phyloP scores from a whole-genome alignment of 176 grass and related monocot species.

The Coix lacrymajobi region DNA sequence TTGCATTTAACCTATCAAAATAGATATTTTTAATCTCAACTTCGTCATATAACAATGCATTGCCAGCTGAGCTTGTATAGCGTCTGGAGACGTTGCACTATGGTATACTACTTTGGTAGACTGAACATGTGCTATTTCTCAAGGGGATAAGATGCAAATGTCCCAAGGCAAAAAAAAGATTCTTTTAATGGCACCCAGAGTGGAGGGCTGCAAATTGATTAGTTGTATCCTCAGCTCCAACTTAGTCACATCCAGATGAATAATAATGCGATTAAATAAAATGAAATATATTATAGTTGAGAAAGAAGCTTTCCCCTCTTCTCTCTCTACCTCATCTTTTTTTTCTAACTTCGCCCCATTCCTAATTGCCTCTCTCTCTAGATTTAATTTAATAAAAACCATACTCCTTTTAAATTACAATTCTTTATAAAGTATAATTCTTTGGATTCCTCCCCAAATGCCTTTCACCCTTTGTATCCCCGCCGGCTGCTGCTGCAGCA shows the following conservation, averaged over 20 bases:
- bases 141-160: slow-evolving; percentile 35
- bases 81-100: not conserved
- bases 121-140: slow-evolving; percentile 21
- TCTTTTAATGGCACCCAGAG: slow-evolving; percentile 28
- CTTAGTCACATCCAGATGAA: slow-evolving; percentile 28
- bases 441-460: slow-evolving; percentile 47
- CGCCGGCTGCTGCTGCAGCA: not conserved
- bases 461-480: slow-evolving; percentile 35
- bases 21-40: not conserved
- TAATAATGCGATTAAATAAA: not conserved
- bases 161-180: slow-evolving; percentile 8
- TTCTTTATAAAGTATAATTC: slow-evolving; percentile 27
- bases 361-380: slow-evolving; percentile 18
- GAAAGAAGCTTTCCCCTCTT: slow-evolving; percentile 26
- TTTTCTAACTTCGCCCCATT: slow-evolving; percentile 27
- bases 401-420: slow-evolving; percentile 27
- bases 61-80: not conserved
- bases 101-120: not conserved
- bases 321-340: not conserved
- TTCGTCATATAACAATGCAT: not conserved
- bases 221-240: slow-evolving; percentile 8
- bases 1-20: no score
- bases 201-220: slow-evolving; percentile 40
- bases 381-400: slow-evolving; percentile 33
- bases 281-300: not conserved